Percentiles rank a stretch among this genome's conserved stretches.
These are phyloP conservation scores for Phytophthora megakarya DNA, from an alignment of 352 stramenopile species.

Conservation along the genomic window DNA sequence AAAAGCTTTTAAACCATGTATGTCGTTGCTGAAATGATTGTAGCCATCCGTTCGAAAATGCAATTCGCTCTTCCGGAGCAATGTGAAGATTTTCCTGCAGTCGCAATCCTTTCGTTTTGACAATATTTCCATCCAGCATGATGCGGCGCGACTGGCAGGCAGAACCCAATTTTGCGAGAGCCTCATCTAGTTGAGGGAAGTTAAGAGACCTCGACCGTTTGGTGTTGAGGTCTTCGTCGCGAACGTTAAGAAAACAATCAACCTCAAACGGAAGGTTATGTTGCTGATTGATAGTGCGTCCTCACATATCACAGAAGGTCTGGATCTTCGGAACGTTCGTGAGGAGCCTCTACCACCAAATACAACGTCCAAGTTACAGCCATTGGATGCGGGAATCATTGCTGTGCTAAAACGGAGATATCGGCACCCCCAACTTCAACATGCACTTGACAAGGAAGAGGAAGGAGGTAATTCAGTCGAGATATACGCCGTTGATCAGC, in stretches of 20 bases:
- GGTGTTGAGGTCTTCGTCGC: not conserved
- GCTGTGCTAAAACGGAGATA: slow-evolving; percentile 7
- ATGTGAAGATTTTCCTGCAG: too few relatives aligned
- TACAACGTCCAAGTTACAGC: slow-evolving; percentile 4
- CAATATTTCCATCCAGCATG: too few relatives aligned
- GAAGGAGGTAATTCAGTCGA: too few relatives aligned
- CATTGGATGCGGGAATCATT: slow-evolving; percentile 5
- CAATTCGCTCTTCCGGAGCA: too few relatives aligned
- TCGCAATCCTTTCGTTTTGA: too few relatives aligned
- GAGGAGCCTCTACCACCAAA: not conserved
- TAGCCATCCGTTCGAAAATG: too few relatives aligned
- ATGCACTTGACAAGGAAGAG: too few relatives aligned
- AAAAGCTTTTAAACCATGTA: too few relatives aligned
- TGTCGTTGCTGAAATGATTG: too few relatives aligned
- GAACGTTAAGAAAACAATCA: not conserved
- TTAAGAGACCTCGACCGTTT: not conserved
- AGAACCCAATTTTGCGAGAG: too few relatives aligned
- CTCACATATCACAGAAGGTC: not conserved
- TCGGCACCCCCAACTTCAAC: not conserved
- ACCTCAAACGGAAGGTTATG: not conserved
- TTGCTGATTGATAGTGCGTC: slow-evolving; percentile 6
- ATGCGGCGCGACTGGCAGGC: too few relatives aligned
- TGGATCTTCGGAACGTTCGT: not conserved
- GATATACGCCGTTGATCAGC: too few relatives aligned
- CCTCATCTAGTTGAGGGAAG: not conserved